Base-by-base conservation (phyloP, 1,139 yeast genomes). In the Hyphopichia khmerensis region DNA sequence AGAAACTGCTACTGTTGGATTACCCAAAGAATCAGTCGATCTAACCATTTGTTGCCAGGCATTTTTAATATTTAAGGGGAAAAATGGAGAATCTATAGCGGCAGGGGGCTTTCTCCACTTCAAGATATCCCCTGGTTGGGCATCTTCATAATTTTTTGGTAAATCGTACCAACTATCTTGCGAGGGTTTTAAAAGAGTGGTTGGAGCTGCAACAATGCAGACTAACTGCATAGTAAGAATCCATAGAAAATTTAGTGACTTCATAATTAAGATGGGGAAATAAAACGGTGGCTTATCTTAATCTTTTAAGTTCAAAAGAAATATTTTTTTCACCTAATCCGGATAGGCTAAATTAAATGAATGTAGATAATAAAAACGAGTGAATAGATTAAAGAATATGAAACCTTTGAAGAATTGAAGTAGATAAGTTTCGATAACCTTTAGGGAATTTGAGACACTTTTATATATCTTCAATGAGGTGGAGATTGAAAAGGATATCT, bases 31-130 rank as follows among this genome's bases (percentile, higher is more conserved):
- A 45, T 69, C 72, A 27, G 60, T 54, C n/a, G 72, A 60, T 41
- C 72, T 54, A 2, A 65, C 61, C 43, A 67, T 47, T 24, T 65
- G 46, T 48, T 69, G 73, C 63, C 67, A 66, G 5, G 63, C 47
- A 36, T 52, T 51, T 27, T 58, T 50, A 13, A 58, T 49, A 18
- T 48, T 45, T 14, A 53, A 21, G 4, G 35, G 11, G 5, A 35
- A 26, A 10, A 35, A 33, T 13, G 27, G 27, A n/a, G 36, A 19
- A n/a, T 19, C 26, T 14, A 65, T 43, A 27, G 44, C 49, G 18
- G 43, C 40, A 1, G 67, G 67, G 14, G 62, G 46, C 27, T 50
- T 44, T 43, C 72, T 54, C 32, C 42, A 38, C 36, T 51, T 57
- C 40, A 67, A 52, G 5, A 67, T 56, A 6, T 59, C 49, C n/a